These are phyloP conservation scores for Cucurbita ficifolia DNA, from an alignment of 306 rosid species.

Conservation along the genomic window DNA sequence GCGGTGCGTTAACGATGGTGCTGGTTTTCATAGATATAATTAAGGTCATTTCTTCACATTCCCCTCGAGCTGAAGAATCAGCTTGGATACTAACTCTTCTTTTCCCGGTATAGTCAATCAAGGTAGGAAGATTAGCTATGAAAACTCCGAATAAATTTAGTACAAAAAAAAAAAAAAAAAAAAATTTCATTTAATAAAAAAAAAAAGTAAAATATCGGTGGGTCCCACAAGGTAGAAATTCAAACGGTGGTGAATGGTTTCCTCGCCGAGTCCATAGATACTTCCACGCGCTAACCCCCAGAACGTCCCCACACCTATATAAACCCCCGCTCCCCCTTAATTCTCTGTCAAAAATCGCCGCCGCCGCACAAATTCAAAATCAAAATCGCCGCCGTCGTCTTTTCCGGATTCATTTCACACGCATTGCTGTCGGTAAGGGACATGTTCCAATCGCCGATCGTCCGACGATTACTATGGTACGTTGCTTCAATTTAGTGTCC, in stretches of 20 bases:
- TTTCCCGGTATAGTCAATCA: no score
- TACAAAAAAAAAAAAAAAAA: no score
- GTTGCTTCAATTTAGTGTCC: conserved; percentile 29
- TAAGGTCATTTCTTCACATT: no score
- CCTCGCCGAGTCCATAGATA: background rate
- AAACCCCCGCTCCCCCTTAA: background rate
- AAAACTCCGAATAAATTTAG: no score
- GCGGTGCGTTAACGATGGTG: no score
- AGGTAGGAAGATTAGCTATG: no score
- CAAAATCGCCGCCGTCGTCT: background rate
- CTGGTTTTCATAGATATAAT: no score
- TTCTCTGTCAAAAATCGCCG: background rate
- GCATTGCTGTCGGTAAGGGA: background rate
- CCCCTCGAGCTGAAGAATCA: no score
- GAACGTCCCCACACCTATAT: background rate
- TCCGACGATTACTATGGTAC: conserved; percentile 20
- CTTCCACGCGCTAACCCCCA: background rate
- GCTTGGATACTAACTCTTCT: no score
- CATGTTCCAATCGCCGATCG: conserved; percentile 15
- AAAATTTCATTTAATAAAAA: background rate
- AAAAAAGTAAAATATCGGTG: background rate
- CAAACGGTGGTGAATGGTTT: background rate
- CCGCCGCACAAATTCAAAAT: background rate
- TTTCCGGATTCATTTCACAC: background rate
- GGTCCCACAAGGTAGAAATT: background rate